Conservation (phyloP, 768 basidiomycete genomes). For the Brasilioporus rufonigricans region DNA sequence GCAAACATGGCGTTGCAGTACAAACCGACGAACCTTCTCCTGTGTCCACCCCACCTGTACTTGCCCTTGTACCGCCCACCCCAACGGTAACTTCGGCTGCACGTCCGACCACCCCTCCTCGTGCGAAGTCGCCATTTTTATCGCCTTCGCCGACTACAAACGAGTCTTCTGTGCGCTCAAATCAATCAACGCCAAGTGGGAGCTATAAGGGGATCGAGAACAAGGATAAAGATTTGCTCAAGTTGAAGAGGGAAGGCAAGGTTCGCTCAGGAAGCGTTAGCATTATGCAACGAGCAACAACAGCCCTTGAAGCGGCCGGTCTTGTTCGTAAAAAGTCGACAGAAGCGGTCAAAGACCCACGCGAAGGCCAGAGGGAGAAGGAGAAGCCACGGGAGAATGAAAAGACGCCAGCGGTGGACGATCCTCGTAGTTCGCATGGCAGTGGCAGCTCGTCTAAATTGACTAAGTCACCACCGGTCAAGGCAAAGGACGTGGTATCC, state of each 20-base stretch:
- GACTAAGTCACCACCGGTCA: conserved; percentile 68
- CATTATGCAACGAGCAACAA: conserved; percentile 95
- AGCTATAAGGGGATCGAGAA: conserved; percentile 49
- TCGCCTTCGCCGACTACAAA: conserved; percentile 56
- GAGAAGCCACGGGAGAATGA: conserved; percentile 45
- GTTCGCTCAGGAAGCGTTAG: conserved; percentile 84
- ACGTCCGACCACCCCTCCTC: conserved; percentile 51
- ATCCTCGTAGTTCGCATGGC: conserved; percentile 64
- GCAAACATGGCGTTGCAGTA: conserved; percentile 32
- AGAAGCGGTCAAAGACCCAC: conserved; percentile 68
- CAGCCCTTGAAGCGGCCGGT: conserved; percentile 82
- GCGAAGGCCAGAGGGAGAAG: conserved; percentile 42
- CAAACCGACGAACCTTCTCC: conserved; percentile 44
- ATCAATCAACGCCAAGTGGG: conserved; percentile 68
- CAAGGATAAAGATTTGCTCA: conserved; percentile 47
- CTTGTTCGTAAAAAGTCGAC: conserved; percentile 80
- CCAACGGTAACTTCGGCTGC: conserved; percentile 48
- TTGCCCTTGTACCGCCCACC: conserved; percentile 76
- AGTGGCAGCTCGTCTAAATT: conserved; percentile 57
- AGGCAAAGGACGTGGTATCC: conserved; percentile 43
- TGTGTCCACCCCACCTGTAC: conserved; percentile 48
- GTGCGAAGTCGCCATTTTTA: conserved; percentile 49
- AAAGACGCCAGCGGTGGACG: conserved; percentile 45
- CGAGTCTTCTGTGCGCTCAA: conserved; percentile 50
- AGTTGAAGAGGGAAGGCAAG: conserved; percentile 56